Percentiles rank a stretch among this genome's conserved stretches.
These are phyloP conservation scores for Fusarium oligoseptatum DNA, from an alignment of 2,329 filamentous ascomycete species.

Conservation along the genomic window DNA sequence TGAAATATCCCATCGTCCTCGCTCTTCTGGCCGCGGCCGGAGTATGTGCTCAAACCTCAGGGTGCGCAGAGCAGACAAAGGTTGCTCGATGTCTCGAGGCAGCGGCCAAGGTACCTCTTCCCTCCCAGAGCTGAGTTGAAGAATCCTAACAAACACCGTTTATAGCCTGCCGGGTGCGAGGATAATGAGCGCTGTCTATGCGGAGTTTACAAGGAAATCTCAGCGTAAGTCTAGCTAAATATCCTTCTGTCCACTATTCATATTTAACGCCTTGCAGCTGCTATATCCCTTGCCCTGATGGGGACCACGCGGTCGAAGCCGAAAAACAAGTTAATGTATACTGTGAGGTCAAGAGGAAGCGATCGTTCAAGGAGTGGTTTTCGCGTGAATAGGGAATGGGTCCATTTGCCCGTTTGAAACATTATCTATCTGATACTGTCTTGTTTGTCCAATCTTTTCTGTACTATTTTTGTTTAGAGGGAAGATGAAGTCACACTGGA, in stretches of 20 bases:
- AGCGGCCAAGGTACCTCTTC: conserved; percentile 2
- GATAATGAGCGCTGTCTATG: conserved; percentile 21
- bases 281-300: conserved; percentile 10
- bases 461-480: no score
- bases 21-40: not conserved
- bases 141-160: not conserved
- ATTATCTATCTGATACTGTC: not conserved
- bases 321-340: conserved; percentile 16
- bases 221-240: not conserved
- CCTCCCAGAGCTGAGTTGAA: accelerated
- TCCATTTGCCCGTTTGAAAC: not conserved
- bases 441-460: not conserved
- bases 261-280: not conserved
- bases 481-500: no score
- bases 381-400: not conserved
- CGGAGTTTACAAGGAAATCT: conserved; percentile 28
- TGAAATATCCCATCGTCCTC: conserved; percentile 15
- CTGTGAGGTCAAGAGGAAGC: conserved; percentile 2
- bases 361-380: not conserved
- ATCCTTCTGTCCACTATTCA: not conserved
- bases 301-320: not conserved
- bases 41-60: conserved; percentile 14
- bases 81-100: conserved; percentile 18
- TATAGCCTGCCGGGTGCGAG: conserved; percentile 7
- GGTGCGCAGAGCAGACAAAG: not conserved